phyloP scores from a whole-genome alignment of 108 stramenopile genomes.

The Discostella pseudostelligera region DNA sequence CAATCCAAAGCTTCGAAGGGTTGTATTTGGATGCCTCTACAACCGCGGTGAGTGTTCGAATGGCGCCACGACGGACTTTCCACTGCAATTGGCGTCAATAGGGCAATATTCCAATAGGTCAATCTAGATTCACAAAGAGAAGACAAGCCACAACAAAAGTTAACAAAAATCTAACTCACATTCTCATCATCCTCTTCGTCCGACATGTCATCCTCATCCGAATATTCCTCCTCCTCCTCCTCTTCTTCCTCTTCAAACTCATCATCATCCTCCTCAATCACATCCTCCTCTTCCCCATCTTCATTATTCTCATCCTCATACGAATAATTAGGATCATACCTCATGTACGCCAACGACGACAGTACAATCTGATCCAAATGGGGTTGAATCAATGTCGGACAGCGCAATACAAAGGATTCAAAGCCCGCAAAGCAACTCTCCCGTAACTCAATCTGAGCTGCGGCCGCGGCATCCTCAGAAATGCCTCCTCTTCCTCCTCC shows the following conservation, averaged over 20 bases:
- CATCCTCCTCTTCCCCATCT: slow-evolving; percentile 51
- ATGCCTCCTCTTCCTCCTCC: slow-evolving; percentile 40
- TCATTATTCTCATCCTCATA: slow-evolving; percentile 90
- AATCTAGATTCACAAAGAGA: background rate
- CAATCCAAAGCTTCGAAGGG: slow-evolving; percentile 73
- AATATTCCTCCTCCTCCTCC: slow-evolving; percentile 68
- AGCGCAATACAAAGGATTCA: slow-evolving; percentile 91
- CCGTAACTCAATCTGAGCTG: slow-evolving; percentile 87
- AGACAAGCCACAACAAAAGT: background rate
- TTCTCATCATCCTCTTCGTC: slow-evolving; percentile 95
- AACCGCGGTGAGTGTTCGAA: slow-evolving; percentile 71
- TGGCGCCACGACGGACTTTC: slow-evolving; percentile 93
- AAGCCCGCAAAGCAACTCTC: slow-evolving; percentile 97
- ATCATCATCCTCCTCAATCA: slow-evolving; percentile 66
- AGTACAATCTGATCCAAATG: slow-evolving; percentile 80
- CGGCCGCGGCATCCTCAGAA: slow-evolving; percentile 49
- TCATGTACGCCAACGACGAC: slow-evolving; percentile 85
- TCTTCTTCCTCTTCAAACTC: slow-evolving; percentile 68
- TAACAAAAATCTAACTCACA: slow-evolving; percentile 8
- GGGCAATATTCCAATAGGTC: too few relatives aligned
- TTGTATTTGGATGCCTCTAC: slow-evolving; percentile 68
- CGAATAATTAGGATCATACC: slow-evolving; percentile 96
- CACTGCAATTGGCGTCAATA: slow-evolving; percentile 40
- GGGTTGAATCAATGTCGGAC: slow-evolving; percentile 91
- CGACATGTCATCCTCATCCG: slow-evolving; percentile 64